A percentile compares a stretch with the other conserved stretches of the same genome.
Evolutionary conservation across 129 eudicot genomes (phyloP).

Genomic region (Deinandra increscens): DNA sequence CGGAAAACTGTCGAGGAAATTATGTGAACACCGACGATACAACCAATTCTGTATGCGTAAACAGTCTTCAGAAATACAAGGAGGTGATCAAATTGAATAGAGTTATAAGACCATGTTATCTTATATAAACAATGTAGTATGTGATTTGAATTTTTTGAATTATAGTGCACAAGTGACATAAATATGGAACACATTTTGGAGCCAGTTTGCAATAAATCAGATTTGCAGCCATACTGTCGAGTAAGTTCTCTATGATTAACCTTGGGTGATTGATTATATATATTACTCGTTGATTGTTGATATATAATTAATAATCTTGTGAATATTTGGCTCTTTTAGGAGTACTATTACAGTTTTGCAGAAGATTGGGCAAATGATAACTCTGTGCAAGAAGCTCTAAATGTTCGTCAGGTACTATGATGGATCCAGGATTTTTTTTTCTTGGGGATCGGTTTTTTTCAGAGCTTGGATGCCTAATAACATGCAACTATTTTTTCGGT

Average conservation of each 20-base stretch:
- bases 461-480: too few species aligned
- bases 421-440: too few species aligned
- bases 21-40: slow-evolving; percentile 11
- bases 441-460: too few species aligned
- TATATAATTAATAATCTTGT: too few species aligned
- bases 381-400: slow-evolving; percentile 34
- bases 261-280: too few species aligned
- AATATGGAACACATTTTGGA: slow-evolving; percentile 36
- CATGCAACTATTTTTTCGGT: too few species aligned
- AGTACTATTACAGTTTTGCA: slow-evolving; percentile 25
- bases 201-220: slow-evolving; percentile 36
- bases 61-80: slow-evolving; percentile 24
- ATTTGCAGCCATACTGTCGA: slow-evolving; percentile 33
- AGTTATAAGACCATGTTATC: not conserved
- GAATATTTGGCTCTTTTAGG: slow-evolving; percentile 10
- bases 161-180: slow-evolving; percentile 33
- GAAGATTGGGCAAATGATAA: slow-evolving; percentile 27
- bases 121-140: not conserved
- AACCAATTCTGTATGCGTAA: slow-evolving; percentile 21
- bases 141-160: not conserved
- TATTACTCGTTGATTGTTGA: too few species aligned
- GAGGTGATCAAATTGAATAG: slow-evolving; percentile 24
- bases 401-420: slow-evolving; percentile 29
- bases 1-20: slow-evolving; percentile 27
- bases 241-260: slow-evolving; percentile 15